Evolutionary conservation across 2,329 filamentous ascomycete species (phyloP), one percentile per base, ranked within the genome.

Genomic region (Arthrobotrys conoides): DNA sequence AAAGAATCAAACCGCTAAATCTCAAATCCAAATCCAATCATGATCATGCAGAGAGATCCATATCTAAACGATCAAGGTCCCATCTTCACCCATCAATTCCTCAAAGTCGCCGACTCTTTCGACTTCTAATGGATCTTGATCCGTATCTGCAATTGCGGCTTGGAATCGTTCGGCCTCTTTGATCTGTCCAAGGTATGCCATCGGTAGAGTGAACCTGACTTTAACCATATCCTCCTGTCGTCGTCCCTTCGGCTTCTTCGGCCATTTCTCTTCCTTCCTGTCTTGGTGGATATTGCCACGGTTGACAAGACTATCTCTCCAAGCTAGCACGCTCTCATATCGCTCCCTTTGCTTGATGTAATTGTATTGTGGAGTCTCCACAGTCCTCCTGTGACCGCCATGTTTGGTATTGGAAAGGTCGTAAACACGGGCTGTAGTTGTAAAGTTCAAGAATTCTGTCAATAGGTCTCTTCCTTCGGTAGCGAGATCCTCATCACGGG

Each of bases 281-380:
- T 79, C 76, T 18, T 73, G 70, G 41, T 79, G 76, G 33, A 75
- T 66, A 36, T 41, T 75, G 1, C 70, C 66, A 38, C 81, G 71
- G 16, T 76, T 77, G 9, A 82, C 76, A 10, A 84, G 70, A 38
- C 83, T 82, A 20, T 83, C 78, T 61, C 82, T 81, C 84, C 83
- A 85, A 3, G 81, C 82, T 41, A 81, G 82, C 80, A 85, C 84
- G 2, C 87, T 85, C 24, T 88, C 90, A 82, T 89, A 91, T 80
- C 92, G 88, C 84, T 93, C 91, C 72, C 86, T 87, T 83, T 91
- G 88, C 83, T 86, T 88, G 18, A 90, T 90, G 9, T 90, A 89
- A 77, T 91, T 89, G 84, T 90, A 93, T 82, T 89, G 88, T 3
- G 90, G 89, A 55, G 90, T 92, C 46, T 86, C 86, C 82, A 86